These are phyloP conservation scores for Lachancea nothofagi DNA, from an alignment of 805 yeast genomes.

Conservation along the genomic window DNA sequence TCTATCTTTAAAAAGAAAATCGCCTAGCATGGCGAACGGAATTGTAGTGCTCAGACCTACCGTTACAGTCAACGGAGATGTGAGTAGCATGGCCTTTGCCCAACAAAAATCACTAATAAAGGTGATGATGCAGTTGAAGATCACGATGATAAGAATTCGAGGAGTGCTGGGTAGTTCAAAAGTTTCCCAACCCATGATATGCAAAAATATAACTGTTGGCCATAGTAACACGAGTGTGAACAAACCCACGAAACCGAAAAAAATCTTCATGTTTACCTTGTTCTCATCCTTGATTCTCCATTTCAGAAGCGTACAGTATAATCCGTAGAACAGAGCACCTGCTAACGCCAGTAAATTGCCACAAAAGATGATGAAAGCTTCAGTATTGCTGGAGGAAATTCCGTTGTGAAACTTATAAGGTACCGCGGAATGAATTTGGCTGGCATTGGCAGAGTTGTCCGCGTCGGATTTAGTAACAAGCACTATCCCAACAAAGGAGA, in stretches of 20 bases:
- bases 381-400: conserved; percentile 24
- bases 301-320: conserved; percentile 82
- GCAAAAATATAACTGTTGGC: conserved; percentile 71
- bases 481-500: conserved; percentile 73
- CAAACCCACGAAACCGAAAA: conserved; percentile 92
- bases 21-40: conserved; percentile 92
- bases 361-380: conserved; percentile 36
- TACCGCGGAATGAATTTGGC: conserved; percentile 10
- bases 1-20: conserved; percentile 64
- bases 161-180: conserved; percentile 63
- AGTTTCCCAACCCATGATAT: conserved; percentile 58
- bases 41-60: conserved; percentile 91
- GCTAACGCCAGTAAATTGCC: conserved; percentile 79
- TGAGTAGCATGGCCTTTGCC: conserved; percentile 91
- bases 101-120: conserved; percentile 88
- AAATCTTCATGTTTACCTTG: conserved; percentile 74
- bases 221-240: conserved; percentile 69
- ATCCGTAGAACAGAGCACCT: conserved; percentile 88
- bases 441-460: conserved; percentile 20
- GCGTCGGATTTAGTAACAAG: conserved; percentile 71
- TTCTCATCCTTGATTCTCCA: conserved; percentile 66
- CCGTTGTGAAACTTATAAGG: conserved; percentile 13
- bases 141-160: conserved; percentile 47
- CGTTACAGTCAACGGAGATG: conserved; percentile 92
- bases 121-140: conserved; percentile 68